A percentile compares a stretch with the other conserved stretches of the same genome.
Evolutionary conservation across 2,329 filamentous ascomycete species (phyloP).

Genomic region (Aspergillus japonicus): DNA sequence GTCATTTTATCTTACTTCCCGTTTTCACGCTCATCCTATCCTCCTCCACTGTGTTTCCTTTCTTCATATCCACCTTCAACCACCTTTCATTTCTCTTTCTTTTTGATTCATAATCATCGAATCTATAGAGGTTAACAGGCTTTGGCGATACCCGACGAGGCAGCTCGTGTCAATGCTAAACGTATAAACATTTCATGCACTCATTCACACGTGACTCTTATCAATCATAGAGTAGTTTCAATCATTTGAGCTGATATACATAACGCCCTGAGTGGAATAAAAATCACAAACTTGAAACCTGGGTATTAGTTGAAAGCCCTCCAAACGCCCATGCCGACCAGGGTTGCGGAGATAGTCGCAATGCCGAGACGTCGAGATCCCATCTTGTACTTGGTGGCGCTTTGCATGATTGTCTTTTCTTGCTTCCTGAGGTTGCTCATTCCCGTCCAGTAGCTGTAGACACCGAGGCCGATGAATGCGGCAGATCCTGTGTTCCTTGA

Average conservation of each 20-base stretch:
- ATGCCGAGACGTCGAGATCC: conserved; percentile 68
- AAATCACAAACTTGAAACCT: neutral
- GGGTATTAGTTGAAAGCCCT: conserved; percentile 58
- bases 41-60: conserved; percentile 9
- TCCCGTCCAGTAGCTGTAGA: conserved; percentile 75
- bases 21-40: conserved; percentile 13
- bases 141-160: conserved; percentile 37
- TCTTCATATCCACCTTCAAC: conserved; percentile 10
- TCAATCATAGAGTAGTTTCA: neutral
- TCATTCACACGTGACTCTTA: conserved; percentile 11
- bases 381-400: conserved; percentile 71
- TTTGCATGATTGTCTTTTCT: conserved; percentile 60
- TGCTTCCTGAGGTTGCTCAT: conserved; percentile 69
- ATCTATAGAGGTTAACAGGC: conserved; percentile 37
- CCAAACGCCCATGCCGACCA: conserved; percentile 71
- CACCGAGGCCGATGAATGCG: conserved; percentile 72
- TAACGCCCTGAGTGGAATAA: neutral
- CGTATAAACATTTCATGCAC: conserved; percentile 8
- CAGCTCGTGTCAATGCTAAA: conserved; percentile 25
- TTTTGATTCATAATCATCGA: conserved; percentile 21
- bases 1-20: conserved; percentile 19
- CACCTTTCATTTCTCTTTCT: conserved; percentile 15
- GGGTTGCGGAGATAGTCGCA: conserved; percentile 62
- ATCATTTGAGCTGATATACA: neutral
- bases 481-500: conserved; percentile 58